Conservation (phyloP, 176 grass and related monocot genomes). For the Oryza punctata region DNA sequence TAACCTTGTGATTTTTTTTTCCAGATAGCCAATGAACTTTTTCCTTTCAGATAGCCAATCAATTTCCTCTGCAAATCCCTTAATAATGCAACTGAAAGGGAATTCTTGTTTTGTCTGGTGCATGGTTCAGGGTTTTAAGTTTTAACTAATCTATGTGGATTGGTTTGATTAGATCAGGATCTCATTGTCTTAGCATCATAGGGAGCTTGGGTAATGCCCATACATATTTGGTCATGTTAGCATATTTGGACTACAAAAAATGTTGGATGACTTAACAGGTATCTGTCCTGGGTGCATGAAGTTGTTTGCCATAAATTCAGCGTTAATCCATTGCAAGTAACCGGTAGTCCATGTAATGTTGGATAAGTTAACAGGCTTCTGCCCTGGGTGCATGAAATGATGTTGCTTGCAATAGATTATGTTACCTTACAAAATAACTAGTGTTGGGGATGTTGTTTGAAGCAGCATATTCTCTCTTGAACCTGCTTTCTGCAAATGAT, state of each 20-base stretch:
- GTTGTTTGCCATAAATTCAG: not conserved
- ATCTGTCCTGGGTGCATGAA: not conserved
- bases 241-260: not conserved
- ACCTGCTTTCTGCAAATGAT: not conserved
- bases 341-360: not conserved
- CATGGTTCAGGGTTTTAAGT: slow-evolving; percentile 15
- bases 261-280: not conserved
- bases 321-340: not conserved
- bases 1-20: slow-evolving; percentile 20
- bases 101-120: slow-evolving; percentile 9
- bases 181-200: not conserved
- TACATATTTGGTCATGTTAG: slow-evolving; percentile 22
- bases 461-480: not conserved
- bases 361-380: not conserved
- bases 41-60: not conserved
- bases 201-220: not conserved
- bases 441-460: slow-evolving; percentile 10
- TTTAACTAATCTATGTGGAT: not conserved
- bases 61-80: slow-evolving; percentile 7
- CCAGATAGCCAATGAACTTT: not conserved
- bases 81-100: not conserved
- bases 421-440: not conserved
- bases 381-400: not conserved
- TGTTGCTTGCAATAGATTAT: not conserved
- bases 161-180: not conserved